Evolutionary conservation across 1,284 basidiomycete species (phyloP), one percentile per base, ranked within the genome.

Genomic region (Peniophora sp.): DNA sequence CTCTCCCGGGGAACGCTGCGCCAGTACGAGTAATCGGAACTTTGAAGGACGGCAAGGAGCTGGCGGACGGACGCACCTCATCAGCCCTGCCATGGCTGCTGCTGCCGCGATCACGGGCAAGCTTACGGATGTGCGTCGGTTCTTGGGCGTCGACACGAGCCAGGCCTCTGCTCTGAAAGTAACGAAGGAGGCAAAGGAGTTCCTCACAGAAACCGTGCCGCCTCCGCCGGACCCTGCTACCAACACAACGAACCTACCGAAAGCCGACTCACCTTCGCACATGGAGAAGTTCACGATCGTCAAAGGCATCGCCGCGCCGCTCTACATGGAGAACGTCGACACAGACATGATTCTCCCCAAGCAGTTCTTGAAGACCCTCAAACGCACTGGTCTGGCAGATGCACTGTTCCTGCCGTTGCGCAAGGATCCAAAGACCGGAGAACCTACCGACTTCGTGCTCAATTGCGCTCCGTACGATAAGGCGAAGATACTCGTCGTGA

Each of bases 281-380:
- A 80, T 88, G 53, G 74, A 78, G 62, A 90, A 89, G 61, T 97
- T 97, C 68, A 83, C 74, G 47, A 65, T 88, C 49, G 70, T 95
- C 57, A 87, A 86, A 68, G 93, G 93, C 42, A 83, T 93, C 55
- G 81, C 90, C 24, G 93, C 92, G 3, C 92, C 92, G 17, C 68
- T 97, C 68, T 82, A 89, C 67, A 89, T 93, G 54, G 84, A 91
- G 60, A 97, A 97, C 64, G 86, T 97, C 56, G 94, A 97, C 68
- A 97, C 94, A 49, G 95, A 97, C 65, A 93, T 92, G 85, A 96
- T 97, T 65, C 96, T 97, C 62, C 95, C 94, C 5, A 95, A 95
- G 65, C 90, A 93, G 64, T 97, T 96, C 75, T 72, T 97, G 68
- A 97, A 97, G 72, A 96, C 93, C 3, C 71, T 97, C 58, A 93